phyloP scores from a whole-genome alignment of 257 asterid genomes.

The Solanum chilense region DNA sequence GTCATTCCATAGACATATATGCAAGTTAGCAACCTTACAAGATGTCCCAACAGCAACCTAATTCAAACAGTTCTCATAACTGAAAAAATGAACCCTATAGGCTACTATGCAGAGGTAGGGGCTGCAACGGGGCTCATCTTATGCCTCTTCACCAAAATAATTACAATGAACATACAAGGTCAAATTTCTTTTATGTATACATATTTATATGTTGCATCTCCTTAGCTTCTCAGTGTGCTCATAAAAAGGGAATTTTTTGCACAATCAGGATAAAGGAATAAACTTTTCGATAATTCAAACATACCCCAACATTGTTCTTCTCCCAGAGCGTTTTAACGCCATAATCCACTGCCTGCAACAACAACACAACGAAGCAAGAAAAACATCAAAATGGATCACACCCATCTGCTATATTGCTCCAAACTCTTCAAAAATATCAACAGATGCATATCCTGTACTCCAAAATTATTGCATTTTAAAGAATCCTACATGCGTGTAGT shows the following conservation, averaged over 20 bases:
- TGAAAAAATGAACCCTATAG: neutral
- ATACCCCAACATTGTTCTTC: constrained; percentile 64
- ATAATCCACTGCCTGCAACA: constrained; percentile 53
- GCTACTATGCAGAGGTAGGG: neutral
- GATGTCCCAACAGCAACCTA: neutral
- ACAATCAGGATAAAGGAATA: neutral
- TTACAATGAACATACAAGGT: neutral
- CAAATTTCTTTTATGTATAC: neutral
- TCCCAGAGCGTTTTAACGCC: constrained; percentile 64
- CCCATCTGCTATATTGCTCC: neutral
- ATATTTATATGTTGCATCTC: neutral
- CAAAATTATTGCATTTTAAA: neutral
- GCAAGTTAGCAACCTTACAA: neutral
- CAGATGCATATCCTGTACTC: neutral
- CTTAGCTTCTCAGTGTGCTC: neutral
- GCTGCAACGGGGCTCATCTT: neutral
- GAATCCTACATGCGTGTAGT: neutral
- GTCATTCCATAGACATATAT: neutral
- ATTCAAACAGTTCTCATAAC: neutral
- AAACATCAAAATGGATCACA: neutral
- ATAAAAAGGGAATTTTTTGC: neutral
- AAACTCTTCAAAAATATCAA: neutral
- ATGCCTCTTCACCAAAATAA: neutral
- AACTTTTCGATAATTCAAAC: neutral
- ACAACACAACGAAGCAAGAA: neutral